Evolutionary conservation across 2,329 filamentous ascomycete genomes (phyloP).

Genomic region (Fusarium lyarnte): DNA sequence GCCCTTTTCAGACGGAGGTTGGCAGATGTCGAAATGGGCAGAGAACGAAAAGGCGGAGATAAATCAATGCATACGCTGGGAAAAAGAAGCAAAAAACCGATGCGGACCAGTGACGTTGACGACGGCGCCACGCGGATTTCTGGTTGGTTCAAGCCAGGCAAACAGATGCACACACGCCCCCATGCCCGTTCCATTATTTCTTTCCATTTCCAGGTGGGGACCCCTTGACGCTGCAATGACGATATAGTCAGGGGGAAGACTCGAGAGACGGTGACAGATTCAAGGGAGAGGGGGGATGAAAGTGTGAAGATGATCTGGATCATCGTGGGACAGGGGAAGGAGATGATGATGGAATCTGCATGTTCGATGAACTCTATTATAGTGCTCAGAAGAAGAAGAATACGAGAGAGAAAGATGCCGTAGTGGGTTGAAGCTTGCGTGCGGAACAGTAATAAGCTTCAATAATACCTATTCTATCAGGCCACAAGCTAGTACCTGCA

Average conservation of each 20-base stretch:
- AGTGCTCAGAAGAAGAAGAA: background rate
- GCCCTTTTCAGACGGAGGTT: conserved; percentile 1
- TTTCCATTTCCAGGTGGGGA: conserved; percentile 37
- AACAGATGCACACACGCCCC: conserved; percentile 17
- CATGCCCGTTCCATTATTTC: conserved; percentile 6
- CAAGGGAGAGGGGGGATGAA: background rate
- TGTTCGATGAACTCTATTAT: conserved; percentile 6
- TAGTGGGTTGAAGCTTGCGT: background rate
- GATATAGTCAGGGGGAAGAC: conserved; percentile 31
- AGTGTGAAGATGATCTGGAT: background rate
- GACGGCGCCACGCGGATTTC: conserved; percentile 29
- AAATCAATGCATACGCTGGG: background rate
- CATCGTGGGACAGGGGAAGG: background rate
- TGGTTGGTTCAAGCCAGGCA: conserved; percentile 28
- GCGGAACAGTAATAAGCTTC: background rate
- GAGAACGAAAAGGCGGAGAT: conserved; percentile 26
- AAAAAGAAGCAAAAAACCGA: background rate
- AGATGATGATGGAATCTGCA: conserved; percentile 17
- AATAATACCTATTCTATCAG: background rate
- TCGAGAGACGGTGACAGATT: conserved; percentile 15
- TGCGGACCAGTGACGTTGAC: conserved; percentile 42
- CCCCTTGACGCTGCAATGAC: conserved; percentile 45
- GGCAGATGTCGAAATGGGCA: background rate
- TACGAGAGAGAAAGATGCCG: background rate
- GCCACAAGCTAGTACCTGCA: background rate